phyloP scores from a whole-genome alignment of 2,329 filamentous ascomycete species.

The Lasiodiplodia gonubiensis region DNA sequence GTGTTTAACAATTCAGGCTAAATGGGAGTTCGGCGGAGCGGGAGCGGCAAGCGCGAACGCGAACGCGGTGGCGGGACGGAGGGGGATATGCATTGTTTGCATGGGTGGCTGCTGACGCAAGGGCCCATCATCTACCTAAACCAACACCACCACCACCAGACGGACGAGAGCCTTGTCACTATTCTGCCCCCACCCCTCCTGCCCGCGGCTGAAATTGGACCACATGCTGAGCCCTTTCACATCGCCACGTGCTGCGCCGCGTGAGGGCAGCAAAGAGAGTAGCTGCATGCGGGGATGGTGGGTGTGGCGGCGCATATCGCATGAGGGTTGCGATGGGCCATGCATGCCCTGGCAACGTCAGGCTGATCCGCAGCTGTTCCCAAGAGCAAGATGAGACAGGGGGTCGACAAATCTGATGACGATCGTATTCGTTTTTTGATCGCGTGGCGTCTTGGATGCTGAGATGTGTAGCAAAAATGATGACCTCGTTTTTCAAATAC shows the following conservation, averaged over 20 bases:
- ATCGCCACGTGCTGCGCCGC: background rate
- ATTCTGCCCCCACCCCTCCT: no score
- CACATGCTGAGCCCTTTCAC: background rate
- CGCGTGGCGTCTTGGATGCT: background rate
- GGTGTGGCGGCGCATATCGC: background rate
- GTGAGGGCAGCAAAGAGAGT: background rate
- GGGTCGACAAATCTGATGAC: background rate
- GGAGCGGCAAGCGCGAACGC: background rate
- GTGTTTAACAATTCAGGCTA: slow-evolving; percentile 6
- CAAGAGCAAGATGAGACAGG: background rate
- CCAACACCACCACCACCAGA: background rate
- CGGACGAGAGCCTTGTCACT: background rate
- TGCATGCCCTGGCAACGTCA: background rate
- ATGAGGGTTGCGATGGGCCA: background rate
- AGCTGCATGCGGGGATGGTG: background rate
- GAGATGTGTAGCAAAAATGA: background rate
- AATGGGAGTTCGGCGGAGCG: slow-evolving; percentile 19
- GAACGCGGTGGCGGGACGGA: slow-evolving; percentile 11
- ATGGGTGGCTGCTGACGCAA: background rate
- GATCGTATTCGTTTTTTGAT: background rate
- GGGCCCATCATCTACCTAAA: background rate
- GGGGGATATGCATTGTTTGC: background rate
- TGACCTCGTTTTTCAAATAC: no score
- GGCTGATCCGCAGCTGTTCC: background rate
- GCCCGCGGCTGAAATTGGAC: background rate